phyloP scores from a whole-genome alignment of 805 yeast species.

The Hanseniaspora pseudoguilliermondii region DNA sequence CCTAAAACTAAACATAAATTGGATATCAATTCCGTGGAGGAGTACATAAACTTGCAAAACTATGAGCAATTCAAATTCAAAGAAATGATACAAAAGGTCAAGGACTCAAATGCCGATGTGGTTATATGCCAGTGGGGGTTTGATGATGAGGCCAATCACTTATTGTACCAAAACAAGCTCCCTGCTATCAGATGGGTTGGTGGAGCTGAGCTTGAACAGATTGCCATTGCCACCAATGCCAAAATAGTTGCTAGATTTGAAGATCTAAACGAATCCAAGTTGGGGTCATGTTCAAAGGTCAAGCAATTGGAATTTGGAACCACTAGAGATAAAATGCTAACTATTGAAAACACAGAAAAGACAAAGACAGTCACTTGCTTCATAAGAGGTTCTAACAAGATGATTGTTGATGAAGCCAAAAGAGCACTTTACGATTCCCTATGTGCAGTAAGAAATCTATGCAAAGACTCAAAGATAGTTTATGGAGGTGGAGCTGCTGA shows the following conservation, averaged over 20 bases:
- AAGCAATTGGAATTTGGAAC: conserved; percentile 91
- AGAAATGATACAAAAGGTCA: conserved; percentile 79
- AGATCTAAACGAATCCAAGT: conserved; percentile 66
- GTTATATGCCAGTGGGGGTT: conserved; percentile 99
- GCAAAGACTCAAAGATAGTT: conserved; percentile 85
- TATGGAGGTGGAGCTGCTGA: conserved; percentile 99
- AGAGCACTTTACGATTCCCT: conserved; percentile 94
- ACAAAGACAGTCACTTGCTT: conserved; percentile 65
- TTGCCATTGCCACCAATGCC: conserved; percentile 96
- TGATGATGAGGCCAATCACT: conserved; percentile 95
- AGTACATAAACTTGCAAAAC: conserved; percentile 76
- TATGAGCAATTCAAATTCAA: conserved; percentile 85
- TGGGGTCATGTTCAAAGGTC: conserved; percentile 78
- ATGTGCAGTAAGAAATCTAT: conserved; percentile 92
- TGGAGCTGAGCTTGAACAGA: conserved; percentile 86
- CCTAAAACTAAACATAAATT: conserved; percentile 97
- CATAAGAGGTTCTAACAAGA: conserved; percentile 89
- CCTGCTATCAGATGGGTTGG: conserved; percentile 99
- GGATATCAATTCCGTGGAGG: conserved; percentile 87
- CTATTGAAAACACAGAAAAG: conserved; percentile 76
- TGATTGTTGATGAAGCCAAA: conserved; percentile 94
- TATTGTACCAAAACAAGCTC: conserved; percentile 70
- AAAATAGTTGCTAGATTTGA: conserved; percentile 95
- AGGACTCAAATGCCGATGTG: conserved; percentile 83
- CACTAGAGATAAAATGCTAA: conserved; percentile 89